Evolutionary conservation across 148 eudicot genomes (phyloP).

Genomic region (Nepenthes gracilis): DNA sequence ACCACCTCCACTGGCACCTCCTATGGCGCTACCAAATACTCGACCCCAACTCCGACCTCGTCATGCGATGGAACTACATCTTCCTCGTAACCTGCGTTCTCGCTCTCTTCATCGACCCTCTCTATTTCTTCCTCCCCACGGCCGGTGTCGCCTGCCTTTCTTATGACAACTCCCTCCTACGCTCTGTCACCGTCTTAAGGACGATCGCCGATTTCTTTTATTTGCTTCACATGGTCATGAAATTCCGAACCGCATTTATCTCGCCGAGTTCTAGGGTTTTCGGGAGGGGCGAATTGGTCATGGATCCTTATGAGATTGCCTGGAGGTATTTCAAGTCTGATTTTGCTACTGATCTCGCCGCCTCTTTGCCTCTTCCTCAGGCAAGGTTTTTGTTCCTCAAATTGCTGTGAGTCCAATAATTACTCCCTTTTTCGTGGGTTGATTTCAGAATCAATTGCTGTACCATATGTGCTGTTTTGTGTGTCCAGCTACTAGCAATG

Average conservation of each 20-base stretch:
- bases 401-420: too few species aligned
- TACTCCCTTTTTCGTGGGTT: too few species aligned
- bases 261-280: constrained; percentile 33
- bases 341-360: constrained; percentile 32
- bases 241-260: constrained; percentile 30
- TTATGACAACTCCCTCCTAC: constrained; percentile 10
- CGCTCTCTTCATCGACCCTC: constrained; percentile 33
- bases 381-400: background rate
- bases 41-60: constrained; percentile 32
- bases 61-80: constrained; percentile 27
- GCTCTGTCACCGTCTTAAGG: constrained; percentile 17
- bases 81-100: constrained; percentile 24
- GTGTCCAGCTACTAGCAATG: too few species aligned
- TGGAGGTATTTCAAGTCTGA: constrained; percentile 26
- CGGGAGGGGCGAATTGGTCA: constrained; percentile 34
- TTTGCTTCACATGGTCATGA: constrained; percentile 24
- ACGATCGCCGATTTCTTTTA: constrained; percentile 23
- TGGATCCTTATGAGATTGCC: constrained; percentile 35
- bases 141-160: constrained; percentile 23
- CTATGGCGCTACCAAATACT: constrained; percentile 30
- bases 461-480: too few species aligned
- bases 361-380: constrained; percentile 40
- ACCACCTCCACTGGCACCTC: constrained; percentile 20
- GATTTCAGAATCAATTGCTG: too few species aligned
- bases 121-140: constrained; percentile 28